Base-by-base conservation (phyloP, 306 rosid species). In the Pyrus pyrifolia region DNA sequence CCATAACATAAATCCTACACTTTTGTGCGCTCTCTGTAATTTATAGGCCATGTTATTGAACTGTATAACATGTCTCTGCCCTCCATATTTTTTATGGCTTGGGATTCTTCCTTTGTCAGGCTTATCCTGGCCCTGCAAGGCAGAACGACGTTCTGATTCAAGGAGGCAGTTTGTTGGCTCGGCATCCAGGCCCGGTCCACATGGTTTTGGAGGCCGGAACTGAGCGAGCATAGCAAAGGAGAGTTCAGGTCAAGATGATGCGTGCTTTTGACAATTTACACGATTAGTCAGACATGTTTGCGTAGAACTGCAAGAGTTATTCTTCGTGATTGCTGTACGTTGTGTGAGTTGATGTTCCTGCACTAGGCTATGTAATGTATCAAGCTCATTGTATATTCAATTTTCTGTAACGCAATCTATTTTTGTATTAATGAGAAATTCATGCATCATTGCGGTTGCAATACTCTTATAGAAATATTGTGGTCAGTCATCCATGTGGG, bases 71-170 rank as follows among this genome's bases (percentile, higher is more conserved):
- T 63, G 68, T 18, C 35, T 3, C 21, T 5, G 35, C 21, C 30
- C 5, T 61, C 30, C 21, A 40, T 51, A 19, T 21, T 60, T 22
- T 73, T 29, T 62, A 73, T 33, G 63, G 44, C 42, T 67, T 57
- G 68, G 74, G 72, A 52, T 67, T 58, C 65, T 76, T 46, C 10
- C 23, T 29, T n/a, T 67, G 52, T 79, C 66, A 95, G 97, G 96
- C 88, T 29, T 88, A 88, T 63, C 87, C 88, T 4, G 96, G 99
- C 60, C 89, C 97, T 44, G 93, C 97, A 33, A 87, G 98, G 88
- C 90, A 97, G 80, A 91, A 88, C 89, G 81, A 83, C 85, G 78
- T 74, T 83, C 89, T 3, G 90, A 82, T 62, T 79, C 91, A n/a
- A 84, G 84, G 76, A 90, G 73, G 73, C 83, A 76, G 82, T 86